Base-by-base conservation (phyloP, 441 rosid species). In the Gossypium laxum region DNA sequence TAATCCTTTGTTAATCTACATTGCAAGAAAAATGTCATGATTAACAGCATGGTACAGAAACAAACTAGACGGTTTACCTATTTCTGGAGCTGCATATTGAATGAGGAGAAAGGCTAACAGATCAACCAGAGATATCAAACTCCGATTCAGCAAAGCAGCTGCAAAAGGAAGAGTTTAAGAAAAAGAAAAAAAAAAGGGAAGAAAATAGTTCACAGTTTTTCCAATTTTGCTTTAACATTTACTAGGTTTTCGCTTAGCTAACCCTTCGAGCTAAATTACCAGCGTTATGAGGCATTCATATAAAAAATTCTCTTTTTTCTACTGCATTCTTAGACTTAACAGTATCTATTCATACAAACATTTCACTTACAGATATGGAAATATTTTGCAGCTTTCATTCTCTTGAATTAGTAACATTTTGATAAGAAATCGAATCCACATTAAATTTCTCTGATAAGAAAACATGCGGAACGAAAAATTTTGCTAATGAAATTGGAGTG, bases 101-200 rank as follows among this genome's bases (percentile, higher is more conserved):
- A 84, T 50, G 63, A 77, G 61, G 57, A 86, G 82, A 79, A 84
- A 84, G 54, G 81, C 79, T 18, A 59, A 67, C 71, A 86, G 72
- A 76, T 84, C 78, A 24, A 63, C 82, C 72, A 86, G 75, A 74
- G 89, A 84, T 18, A 86, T 76, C 76, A 86, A 68, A 73, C 82
- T 84, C 89, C 84, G 79, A 72, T 80, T 79, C 10, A 79, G 67
- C 56, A 79, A 75, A 55, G 86, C 82, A 73, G 85, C 89, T 84
- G 82, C 51, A 15, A 65, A 51, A 47, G 60, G 28, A n/a, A 62
- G 41, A 34, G 41, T 34, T 34, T 34, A 6, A 22, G 24, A 7
- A 17, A 34, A 34, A 62, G 1, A 17, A 17, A 18, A 32, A 34
- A 62, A 8, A 17, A 30, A 28, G 6, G 6, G 22, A 54, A 19